These are phyloP conservation scores for Tetrapisispora phaffii DNA, from an alignment of 805 yeast genomes.

Conservation along the genomic window DNA sequence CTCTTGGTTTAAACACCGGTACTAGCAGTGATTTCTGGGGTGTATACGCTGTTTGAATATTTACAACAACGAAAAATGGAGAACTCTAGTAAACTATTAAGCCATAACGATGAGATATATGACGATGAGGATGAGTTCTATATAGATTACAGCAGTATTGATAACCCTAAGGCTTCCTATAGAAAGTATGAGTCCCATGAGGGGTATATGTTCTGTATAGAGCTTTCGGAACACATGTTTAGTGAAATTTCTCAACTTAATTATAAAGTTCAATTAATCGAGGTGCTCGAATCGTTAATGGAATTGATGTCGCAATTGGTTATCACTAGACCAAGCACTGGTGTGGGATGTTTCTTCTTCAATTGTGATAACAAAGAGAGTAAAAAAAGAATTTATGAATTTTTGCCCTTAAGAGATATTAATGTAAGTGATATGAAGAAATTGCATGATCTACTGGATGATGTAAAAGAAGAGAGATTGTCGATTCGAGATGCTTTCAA, in stretches of 20 bases:
- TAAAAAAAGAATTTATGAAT: constrained; percentile 35
- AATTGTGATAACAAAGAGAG: constrained; percentile 34
- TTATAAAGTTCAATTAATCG: constrained; percentile 36
- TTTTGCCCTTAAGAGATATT: constrained; percentile 46
- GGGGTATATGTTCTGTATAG: constrained; percentile 55
- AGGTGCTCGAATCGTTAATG: constrained; percentile 46
- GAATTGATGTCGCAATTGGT: constrained; percentile 59
- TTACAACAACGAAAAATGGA: not conserved
- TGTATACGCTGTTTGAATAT: no score
- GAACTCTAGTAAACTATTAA: no score
- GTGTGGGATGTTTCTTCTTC: constrained; percentile 62
- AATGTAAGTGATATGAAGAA: constrained; percentile 48
- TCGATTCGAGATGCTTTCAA: constrained; percentile 27
- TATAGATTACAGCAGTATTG: not conserved
- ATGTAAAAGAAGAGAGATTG: constrained; percentile 23
- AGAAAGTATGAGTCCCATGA: constrained; percentile 42
- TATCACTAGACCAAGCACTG: constrained; percentile 56
- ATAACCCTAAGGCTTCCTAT: constrained; percentile 8
- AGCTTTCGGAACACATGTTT: constrained; percentile 40
- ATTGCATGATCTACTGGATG: constrained; percentile 42
- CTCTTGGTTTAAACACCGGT: no score
- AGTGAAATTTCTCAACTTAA: constrained; percentile 27
- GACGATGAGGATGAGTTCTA: not conserved
- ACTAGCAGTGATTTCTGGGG: not conserved
- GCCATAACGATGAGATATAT: not conserved